phyloP scores from a whole-genome alignment of 2,329 filamentous ascomycete genomes.

The Spiromastix sp. region DNA sequence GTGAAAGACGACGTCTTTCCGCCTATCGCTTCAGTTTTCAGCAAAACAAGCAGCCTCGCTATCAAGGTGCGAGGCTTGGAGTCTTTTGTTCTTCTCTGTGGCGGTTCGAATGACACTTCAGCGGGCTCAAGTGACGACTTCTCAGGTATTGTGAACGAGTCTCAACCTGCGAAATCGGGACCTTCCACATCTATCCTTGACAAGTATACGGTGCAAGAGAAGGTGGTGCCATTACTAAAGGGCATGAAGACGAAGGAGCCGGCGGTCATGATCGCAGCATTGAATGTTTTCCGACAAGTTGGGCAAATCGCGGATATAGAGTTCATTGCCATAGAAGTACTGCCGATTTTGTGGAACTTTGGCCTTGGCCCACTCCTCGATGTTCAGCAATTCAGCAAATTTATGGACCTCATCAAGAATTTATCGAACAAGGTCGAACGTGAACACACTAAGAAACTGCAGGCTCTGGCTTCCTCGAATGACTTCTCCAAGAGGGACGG shows the following conservation, averaged over 20 bases:
- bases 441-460: slow-evolving; percentile 79
- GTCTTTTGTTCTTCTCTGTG: slow-evolving; percentile 81
- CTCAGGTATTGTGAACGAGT: slow-evolving; percentile 50
- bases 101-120: slow-evolving; percentile 50
- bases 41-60: slow-evolving; percentile 80
- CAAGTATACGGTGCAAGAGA: slow-evolving; percentile 97
- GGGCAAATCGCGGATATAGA: slow-evolving; percentile 75
- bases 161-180: slow-evolving; percentile 38
- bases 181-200: slow-evolving; percentile 74
- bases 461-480: slow-evolving; percentile 62
- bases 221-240: slow-evolving; percentile 81
- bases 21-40: slow-evolving; percentile 80
- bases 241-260: slow-evolving; percentile 97
- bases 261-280: slow-evolving; percentile 88
- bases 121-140: slow-evolving; percentile 55
- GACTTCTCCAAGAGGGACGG: slow-evolving; percentile 34
- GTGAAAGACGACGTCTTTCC: slow-evolving; percentile 97
- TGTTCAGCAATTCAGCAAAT: slow-evolving; percentile 75
- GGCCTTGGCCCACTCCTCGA: slow-evolving; percentile 81
- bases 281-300: slow-evolving; percentile 76
- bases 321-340: slow-evolving; percentile 81
- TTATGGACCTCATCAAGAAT: slow-evolving; percentile 79
- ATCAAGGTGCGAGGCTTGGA: slow-evolving; percentile 92
- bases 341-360: slow-evolving; percentile 87
- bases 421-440: slow-evolving; percentile 73